phyloP scores from a whole-genome alignment of 2,329 filamentous ascomycete genomes.

The Colletotrichum sp. region DNA sequence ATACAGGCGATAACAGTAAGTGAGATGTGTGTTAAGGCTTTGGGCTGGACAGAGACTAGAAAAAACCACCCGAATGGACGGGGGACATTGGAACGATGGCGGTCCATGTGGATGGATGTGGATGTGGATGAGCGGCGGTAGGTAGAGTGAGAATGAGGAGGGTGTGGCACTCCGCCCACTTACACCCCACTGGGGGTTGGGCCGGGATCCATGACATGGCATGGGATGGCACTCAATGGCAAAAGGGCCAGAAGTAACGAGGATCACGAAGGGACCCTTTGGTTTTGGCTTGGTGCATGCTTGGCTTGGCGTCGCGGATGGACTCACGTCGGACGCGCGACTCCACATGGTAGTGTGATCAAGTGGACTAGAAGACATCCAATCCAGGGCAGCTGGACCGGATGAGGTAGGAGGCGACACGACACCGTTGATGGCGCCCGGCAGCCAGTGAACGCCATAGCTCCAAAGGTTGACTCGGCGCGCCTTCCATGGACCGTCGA shows the following conservation, averaged over 20 bases:
- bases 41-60: background rate
- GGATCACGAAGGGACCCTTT: background rate
- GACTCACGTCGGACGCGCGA: background rate
- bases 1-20: background rate
- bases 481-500: background rate
- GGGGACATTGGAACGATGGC: background rate
- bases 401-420: background rate
- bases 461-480: background rate
- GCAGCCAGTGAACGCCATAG: background rate
- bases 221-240: background rate
- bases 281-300: background rate
- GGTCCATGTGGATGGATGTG: background rate
- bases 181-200: constrained; percentile 14
- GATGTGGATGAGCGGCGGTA: background rate
- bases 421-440: background rate
- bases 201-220: background rate
- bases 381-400: background rate
- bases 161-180: constrained; percentile 16
- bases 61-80: background rate
- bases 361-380: background rate
- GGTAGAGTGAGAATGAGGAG: background rate
- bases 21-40: background rate
- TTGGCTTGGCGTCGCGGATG: background rate
- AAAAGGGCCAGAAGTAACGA: background rate
- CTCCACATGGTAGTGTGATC: background rate